These are phyloP conservation scores for Clonostachys chloroleuca DNA, from an alignment of 2,329 filamentous ascomycete species.

Conservation along the genomic window DNA sequence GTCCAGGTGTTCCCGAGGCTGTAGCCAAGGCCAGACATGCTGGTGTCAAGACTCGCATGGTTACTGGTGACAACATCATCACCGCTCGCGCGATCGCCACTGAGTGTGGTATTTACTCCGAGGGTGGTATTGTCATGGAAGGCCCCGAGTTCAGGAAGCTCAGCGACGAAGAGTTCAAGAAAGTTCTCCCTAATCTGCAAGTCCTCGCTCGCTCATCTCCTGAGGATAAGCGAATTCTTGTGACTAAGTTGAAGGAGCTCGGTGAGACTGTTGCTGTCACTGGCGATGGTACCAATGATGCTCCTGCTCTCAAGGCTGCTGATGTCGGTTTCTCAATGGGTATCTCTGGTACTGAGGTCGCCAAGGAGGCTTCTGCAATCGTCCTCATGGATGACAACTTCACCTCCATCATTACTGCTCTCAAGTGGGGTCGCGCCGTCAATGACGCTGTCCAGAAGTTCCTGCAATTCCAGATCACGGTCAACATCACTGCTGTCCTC, in stretches of 20 bases:
- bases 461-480: conserved; percentile 57
- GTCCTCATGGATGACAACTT: conserved; percentile 62
- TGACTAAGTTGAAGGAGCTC: conserved; percentile 57
- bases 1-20: conserved; percentile 56
- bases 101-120: conserved; percentile 32
- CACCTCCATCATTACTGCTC: conserved; percentile 54
- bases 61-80: conserved; percentile 45
- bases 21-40: conserved; percentile 59
- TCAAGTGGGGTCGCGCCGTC: conserved; percentile 57
- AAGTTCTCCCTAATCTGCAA: conserved; percentile 54
- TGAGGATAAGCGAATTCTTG: conserved; percentile 59
- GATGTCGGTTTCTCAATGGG: conserved; percentile 63
- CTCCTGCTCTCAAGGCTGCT: conserved; percentile 56
- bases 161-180: conserved; percentile 38
- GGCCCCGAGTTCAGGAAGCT: conserved; percentile 48
- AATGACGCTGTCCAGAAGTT: conserved; percentile 60
- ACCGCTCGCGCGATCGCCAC: conserved; percentile 36
- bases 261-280: conserved; percentile 60
- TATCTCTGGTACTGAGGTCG: conserved; percentile 56
- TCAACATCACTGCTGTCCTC: conserved; percentile 57
- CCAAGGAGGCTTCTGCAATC: conserved; percentile 58
- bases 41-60: conserved; percentile 63
- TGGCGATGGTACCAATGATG: conserved; percentile 59
- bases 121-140: conserved; percentile 65
- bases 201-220: conserved; percentile 62